Percentiles rank a stretch among this genome's conserved stretches.
These are phyloP conservation scores for Solanum hybrid DNA, from an alignment of 305 asterid genomes.

Conservation along the genomic window DNA sequence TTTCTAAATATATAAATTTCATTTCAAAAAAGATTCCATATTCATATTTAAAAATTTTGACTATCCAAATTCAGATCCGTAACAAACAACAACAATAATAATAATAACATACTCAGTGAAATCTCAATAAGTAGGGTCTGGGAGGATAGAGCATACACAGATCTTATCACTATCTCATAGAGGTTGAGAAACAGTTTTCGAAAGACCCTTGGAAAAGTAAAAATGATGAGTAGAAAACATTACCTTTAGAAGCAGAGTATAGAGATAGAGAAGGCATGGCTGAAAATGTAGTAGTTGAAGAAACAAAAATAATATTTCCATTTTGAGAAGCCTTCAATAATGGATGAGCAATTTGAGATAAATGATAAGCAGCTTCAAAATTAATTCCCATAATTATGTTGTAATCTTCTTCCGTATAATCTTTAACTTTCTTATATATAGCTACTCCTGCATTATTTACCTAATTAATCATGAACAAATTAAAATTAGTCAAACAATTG, in stretches of 20 bases:
- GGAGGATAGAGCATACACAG: rapidly evolving
- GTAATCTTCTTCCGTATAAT: not conserved
- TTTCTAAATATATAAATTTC: too few relatives aligned
- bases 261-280: not conserved
- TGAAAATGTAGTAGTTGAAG: not conserved
- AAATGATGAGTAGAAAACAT: not conserved
- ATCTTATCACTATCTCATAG: too few relatives aligned
- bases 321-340: not conserved
- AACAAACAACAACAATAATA: not conserved
- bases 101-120: not conserved
- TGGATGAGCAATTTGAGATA: not conserved
- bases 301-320: not conserved
- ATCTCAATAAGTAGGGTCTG: not conserved
- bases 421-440: not conserved
- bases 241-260: constrained; percentile 2
- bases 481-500: not conserved
- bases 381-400: not conserved
- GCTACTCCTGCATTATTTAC: not conserved
- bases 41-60: too few relatives aligned
- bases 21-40: too few relatives aligned
- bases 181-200: too few relatives aligned
- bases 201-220: not conserved
- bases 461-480: not conserved
- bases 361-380: not conserved
- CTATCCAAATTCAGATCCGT: not conserved